Evolutionary conservation across 2,329 filamentous ascomycete genomes (phyloP), one percentile per base, ranked within the genome.

Genomic region (Fusarium decemcellulare): DNA sequence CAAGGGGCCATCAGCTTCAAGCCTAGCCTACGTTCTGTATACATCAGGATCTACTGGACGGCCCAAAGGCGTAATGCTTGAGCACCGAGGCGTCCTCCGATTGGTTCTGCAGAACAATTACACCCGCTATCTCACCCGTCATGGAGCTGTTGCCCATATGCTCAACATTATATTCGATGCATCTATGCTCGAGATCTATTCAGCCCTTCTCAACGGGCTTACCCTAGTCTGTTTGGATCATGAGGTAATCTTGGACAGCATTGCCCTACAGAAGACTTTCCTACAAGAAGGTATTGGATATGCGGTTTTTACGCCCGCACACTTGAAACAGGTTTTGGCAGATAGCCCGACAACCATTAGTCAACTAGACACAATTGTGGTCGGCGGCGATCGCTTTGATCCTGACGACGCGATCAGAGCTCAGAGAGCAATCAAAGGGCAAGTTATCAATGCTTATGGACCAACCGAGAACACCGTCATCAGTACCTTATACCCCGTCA

Each of bases 31-130:
- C 15, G 51, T 69, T 15, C 63, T 72, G 9, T 74, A 68, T 52
- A 74, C 72, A 1, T 73, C 72, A 1, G 72, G 72, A 1, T 73
- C 66, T 2, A 74, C 68, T 1, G 72, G 69, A 15, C 30, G 76
- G 71, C 57, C 72, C 7, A 65, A 65, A 50, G 63, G 63, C 12
- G 63, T 65, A 29, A 62, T 65, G 63, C 40, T 62, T 6, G 63
- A 65, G 12, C 63, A 56, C 12, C 57, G 58, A 7, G 40, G 40
- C 8, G 32, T 61, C 11, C 27, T 61, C 8, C 46, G 62, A 11
- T 36, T 57, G 5, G 56, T 51, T 8, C 29, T 10, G 18, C 14
- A 59, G 12, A 55, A 23, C 40, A 40, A 42, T 12, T 27, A 50
- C 29, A 18, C 37, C 18, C 23, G 18, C 9, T 30, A 30, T 12